Evolutionary conservation across 2,329 filamentous ascomycete genomes (phyloP).

Genomic region (Xylaria sp.): DNA sequence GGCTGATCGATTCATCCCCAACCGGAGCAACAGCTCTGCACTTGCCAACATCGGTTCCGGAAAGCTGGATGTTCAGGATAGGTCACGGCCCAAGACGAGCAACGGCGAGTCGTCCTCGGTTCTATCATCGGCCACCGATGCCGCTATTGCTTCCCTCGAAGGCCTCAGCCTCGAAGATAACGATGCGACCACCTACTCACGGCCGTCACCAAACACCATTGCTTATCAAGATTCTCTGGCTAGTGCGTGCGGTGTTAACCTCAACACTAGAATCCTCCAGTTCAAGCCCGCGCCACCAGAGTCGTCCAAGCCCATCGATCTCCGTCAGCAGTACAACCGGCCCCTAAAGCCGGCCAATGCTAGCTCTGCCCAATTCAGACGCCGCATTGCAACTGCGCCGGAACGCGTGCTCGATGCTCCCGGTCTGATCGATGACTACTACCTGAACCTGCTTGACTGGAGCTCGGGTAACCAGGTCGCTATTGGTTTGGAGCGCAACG

Average conservation of each 20-base stretch:
- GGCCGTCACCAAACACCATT: conserved; percentile 85
- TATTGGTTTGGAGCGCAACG: conserved; percentile 94
- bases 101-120: conserved; percentile 77
- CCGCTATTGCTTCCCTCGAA: conserved; percentile 82
- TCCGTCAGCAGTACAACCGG: conserved; percentile 97
- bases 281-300: conserved; percentile 99
- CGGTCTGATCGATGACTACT: conserved; percentile 97
- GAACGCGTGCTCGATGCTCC: conserved; percentile 97
- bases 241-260: conserved; percentile 88
- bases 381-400: conserved; percentile 92
- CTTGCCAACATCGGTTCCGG: conserved; percentile 83
- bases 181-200: conserved; percentile 74
- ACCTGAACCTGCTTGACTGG: conserved; percentile 98
- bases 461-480: conserved; percentile 97
- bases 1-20: conserved; percentile 95
- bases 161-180: conserved; percentile 82
- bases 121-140: conserved; percentile 82
- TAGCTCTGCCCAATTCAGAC: conserved; percentile 84
- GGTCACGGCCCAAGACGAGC: conserved; percentile 78
- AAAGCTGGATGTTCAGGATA: conserved; percentile 80
- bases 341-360: conserved; percentile 83
- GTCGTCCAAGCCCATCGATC: conserved; percentile 97
- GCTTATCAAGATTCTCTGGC: conserved; percentile 94
- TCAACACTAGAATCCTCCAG: conserved; percentile 94
- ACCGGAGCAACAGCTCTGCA: conserved; percentile 88